Base-by-base conservation (phyloP, 768 basidiomycete species). In the Mycena belliarum region DNA sequence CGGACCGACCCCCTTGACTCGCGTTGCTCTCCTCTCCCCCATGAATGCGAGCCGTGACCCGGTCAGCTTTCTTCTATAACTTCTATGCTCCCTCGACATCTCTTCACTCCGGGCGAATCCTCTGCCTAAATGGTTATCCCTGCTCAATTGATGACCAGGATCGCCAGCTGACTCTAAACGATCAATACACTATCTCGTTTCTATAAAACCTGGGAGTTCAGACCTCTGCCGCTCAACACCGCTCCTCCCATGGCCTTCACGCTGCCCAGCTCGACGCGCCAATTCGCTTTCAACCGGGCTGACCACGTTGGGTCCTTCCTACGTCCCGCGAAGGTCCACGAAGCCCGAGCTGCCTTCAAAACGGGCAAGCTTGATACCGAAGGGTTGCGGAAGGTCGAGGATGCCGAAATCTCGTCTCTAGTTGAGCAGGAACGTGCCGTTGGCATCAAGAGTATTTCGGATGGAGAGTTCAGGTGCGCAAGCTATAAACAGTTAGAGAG, bases 231-330 rank as follows among this genome's bases (percentile, higher is more conserved):
- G 44, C 56, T 42, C 18, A 0, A 55, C 11, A 16, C 45, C 40
- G 29, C 6, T 12, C 12, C 29, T 52, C 50, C 49, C 48, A 58
- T 62, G 61, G 48, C 61, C 16, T 53, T 41, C 26, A 38, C 52
- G 41, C 58, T 63, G 21, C 50, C 57, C 8, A 21, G 15, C 11
- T 59, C 62, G 24, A 59, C 45, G 46, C 62, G 62, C 42, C 45
- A 42, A 25, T 63, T 63, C 28, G 62, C 62, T 0, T 63, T 59
- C 55, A 63, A 63, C 45, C 49, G 58, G 21, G 62, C 57, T 3
- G 76, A 76, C 44, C 76, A 76, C 60, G 71, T 75, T 50, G 76
- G 76, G 29, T 76, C 74, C 20, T 70, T 78, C 35, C 70, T 75
- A 57, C 71, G 76, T 1, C 76, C 76, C 3, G 33, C 49, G 0